These are phyloP conservation scores for Claviceps digitariae DNA, from an alignment of 2,329 filamentous ascomycete genomes.

Conservation along the genomic window DNA sequence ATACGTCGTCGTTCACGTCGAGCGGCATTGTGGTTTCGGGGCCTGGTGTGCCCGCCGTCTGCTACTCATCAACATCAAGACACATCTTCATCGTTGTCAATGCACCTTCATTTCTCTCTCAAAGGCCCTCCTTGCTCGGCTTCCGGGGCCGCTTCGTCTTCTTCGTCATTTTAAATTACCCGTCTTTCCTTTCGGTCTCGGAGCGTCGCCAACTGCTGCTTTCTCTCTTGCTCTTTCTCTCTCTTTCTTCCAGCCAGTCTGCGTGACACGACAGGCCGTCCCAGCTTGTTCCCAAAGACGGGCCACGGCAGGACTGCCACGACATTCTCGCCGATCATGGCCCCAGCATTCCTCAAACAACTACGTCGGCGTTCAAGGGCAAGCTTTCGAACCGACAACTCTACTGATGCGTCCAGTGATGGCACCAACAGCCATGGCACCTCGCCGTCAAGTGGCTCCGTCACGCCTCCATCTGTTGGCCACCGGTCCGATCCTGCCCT, in stretches of 20 bases:
- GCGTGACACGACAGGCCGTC: not conserved
- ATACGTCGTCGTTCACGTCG: not conserved
- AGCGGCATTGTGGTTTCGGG: not conserved
- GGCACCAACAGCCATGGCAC: conserved; percentile 43
- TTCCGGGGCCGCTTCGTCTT: not conserved
- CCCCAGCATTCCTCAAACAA: conserved; percentile 58
- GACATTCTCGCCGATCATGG: conserved; percentile 28
- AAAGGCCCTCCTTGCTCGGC: not conserved
- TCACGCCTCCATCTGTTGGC: conserved; percentile 62
- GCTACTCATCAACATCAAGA: not conserved
- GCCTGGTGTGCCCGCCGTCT: not conserved
- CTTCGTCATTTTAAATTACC: not conserved
- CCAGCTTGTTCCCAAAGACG: not conserved
- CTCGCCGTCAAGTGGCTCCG: conserved; percentile 52
- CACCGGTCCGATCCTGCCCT: conserved; percentile 52
- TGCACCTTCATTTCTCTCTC: not conserved
- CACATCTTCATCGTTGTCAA: not conserved
- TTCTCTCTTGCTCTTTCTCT: not conserved
- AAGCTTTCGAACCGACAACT: conserved; percentile 54
- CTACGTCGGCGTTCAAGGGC: conserved; percentile 64
- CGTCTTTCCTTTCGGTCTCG: not conserved
- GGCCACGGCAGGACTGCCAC: conserved; percentile 1
- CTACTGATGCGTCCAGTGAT: conserved; percentile 49
- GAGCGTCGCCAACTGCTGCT: not conserved
- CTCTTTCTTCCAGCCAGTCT: not conserved